Evolutionary conservation across 1,139 yeast species (phyloP).

Genomic region (Protomyces arabidopsidicola): DNA sequence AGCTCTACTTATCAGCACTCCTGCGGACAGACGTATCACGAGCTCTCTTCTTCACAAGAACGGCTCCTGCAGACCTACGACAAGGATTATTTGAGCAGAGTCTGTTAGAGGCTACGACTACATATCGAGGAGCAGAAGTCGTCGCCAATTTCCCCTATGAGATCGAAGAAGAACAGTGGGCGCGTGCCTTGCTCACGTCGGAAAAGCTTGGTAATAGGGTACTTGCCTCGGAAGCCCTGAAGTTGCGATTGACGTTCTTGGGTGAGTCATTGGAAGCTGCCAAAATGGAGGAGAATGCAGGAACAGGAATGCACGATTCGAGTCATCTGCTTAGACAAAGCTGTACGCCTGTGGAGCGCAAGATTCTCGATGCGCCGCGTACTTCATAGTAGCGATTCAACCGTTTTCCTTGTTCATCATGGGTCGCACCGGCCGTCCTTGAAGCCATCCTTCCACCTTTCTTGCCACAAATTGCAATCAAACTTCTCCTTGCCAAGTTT

Average conservation of each 20-base stretch:
- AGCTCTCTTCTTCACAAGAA: slow-evolving; percentile 15
- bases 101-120: slow-evolving; percentile 4
- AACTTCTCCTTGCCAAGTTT: slow-evolving; percentile 81
- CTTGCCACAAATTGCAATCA: slow-evolving; percentile 84
- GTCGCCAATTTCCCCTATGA: slow-evolving; percentile 16
- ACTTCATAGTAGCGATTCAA: background rate
- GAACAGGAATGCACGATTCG: background rate
- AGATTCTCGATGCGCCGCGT: background rate
- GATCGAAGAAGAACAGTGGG: slow-evolving; percentile 8
- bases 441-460: slow-evolving; percentile 59
- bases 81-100: background rate
- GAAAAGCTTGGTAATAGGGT: background rate
- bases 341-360: background rate
- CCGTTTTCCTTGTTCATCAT: background rate
- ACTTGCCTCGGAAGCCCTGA: slow-evolving; percentile 13
- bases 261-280: slow-evolving; percentile 10
- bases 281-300: background rate
- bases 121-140: background rate
- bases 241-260: slow-evolving; percentile 10
- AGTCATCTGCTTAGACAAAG: background rate
- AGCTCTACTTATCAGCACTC: slow-evolving; percentile 5
- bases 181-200: slow-evolving; percentile 5
- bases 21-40: slow-evolving; percentile 2
- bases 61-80: background rate
- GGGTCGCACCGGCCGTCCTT: slow-evolving; percentile 34